Evolutionary conservation across 345 rosid species (phyloP).

Genomic region (Salix suchowensis): DNA sequence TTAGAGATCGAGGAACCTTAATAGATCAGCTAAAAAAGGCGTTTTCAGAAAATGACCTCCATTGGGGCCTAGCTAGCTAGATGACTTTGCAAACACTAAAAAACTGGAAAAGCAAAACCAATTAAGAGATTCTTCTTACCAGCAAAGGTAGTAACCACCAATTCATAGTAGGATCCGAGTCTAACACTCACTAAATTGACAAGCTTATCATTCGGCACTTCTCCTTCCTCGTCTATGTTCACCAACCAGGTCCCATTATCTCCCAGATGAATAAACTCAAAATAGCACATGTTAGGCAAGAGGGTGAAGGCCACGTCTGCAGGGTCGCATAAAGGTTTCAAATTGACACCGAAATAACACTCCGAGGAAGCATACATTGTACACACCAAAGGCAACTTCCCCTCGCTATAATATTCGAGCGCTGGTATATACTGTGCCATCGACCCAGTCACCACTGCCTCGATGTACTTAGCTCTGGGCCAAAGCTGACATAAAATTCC

Average conservation of each 20-base stretch:
- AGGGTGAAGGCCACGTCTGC: conserved; percentile 53
- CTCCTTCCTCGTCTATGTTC: conserved; percentile 39
- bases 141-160: conserved; percentile 62
- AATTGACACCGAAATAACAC: conserved; percentile 63
- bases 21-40: background rate
- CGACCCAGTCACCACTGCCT: conserved; percentile 66
- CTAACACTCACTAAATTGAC: conserved; percentile 53
- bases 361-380: conserved; percentile 75
- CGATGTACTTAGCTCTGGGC: conserved; percentile 64
- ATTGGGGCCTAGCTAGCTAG: background rate
- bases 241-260: conserved; percentile 39
- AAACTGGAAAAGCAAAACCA: background rate
- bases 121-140: conserved; percentile 30
- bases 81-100: background rate
- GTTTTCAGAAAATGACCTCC: background rate
- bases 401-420: conserved; percentile 49
- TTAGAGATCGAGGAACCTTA: background rate
- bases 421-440: conserved; percentile 68
- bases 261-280: conserved; percentile 55
- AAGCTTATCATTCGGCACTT: conserved; percentile 35
- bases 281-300: conserved; percentile 63
- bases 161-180: conserved; percentile 51
- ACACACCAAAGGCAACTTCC: conserved; percentile 53
- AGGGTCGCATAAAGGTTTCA: conserved; percentile 56
- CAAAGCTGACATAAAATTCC: conserved; percentile 57